phyloP scores from a whole-genome alignment of 2,329 filamentous ascomycete species.

The Pyricularia sp. region DNA sequence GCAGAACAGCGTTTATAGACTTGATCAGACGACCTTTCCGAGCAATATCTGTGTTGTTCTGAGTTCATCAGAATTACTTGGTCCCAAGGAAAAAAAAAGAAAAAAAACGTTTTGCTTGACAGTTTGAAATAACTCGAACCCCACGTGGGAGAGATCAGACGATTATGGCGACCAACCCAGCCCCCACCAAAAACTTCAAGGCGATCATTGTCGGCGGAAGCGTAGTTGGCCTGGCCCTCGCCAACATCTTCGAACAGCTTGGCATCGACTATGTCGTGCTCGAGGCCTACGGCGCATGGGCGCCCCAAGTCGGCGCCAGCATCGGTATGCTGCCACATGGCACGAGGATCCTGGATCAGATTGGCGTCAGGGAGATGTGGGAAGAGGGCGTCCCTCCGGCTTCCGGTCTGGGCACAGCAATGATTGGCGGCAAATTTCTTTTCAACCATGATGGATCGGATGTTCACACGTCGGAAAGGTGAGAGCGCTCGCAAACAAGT shows the following conservation, averaged over 20 bases:
- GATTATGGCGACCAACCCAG: neutral
- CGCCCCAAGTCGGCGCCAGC: constrained; percentile 31
- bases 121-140: too few relatives aligned
- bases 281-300: constrained; percentile 26
- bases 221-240: constrained; percentile 32
- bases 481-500: neutral
- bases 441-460: neutral
- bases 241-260: constrained; percentile 29
- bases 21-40: too few relatives aligned
- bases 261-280: constrained; percentile 35
- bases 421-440: neutral
- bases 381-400: constrained; percentile 1
- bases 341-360: constrained; percentile 33
- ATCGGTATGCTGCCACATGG: constrained; percentile 32
- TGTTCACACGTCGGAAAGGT: neutral
- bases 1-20: too few relatives aligned
- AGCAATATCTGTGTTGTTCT: too few relatives aligned
- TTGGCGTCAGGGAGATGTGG: constrained; percentile 22
- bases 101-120: too few relatives aligned
- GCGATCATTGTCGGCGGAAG: constrained; percentile 36
- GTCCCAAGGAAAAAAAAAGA: too few relatives aligned
- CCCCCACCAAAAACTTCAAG: constrained; percentile 13
- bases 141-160: too few relatives aligned
- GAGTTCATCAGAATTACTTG: too few relatives aligned
- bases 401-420: neutral